Evolutionary conservation across 495 filamentous ascomycete genomes (phyloP).

Genomic region (Massariosphaeria phaeospora): DNA sequence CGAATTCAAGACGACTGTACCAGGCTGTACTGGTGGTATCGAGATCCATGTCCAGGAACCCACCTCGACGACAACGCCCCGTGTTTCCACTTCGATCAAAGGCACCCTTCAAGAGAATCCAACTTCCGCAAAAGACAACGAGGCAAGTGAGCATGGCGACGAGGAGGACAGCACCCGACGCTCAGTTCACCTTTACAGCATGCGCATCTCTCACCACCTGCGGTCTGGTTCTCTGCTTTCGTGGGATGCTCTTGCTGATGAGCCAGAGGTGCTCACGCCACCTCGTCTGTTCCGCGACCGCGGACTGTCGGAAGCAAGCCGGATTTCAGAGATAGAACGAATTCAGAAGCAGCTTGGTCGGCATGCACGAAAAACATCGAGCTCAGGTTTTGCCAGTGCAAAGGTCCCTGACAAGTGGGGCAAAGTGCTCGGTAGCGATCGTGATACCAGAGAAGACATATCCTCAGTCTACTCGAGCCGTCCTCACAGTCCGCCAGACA

Average conservation of each 20-base stretch:
- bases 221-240: conserved; percentile 31
- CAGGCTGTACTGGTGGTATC: background rate
- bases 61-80: background rate
- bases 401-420: conserved; percentile 31
- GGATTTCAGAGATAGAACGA: background rate
- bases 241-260: conserved; percentile 13
- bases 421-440: conserved; percentile 10
- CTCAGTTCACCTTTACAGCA: conserved; percentile 35
- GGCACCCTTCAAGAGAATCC: background rate
- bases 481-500: conserved; percentile 30
- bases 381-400: conserved; percentile 31
- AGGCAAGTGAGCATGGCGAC: background rate
- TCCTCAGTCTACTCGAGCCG: conserved; percentile 33
- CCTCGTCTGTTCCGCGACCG: conserved; percentile 1
- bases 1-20: background rate
- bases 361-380: conserved; percentile 29
- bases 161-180: conserved; percentile 13
- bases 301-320: conserved; percentile 7
- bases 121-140: background rate
- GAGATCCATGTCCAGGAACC: conserved; percentile 19
- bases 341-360: conserved; percentile 5
- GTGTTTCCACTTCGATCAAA: conserved; percentile 4
- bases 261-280: conserved; percentile 7
- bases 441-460: conserved; percentile 7
- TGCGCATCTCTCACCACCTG: conserved; percentile 35